These are phyloP conservation scores for Boletus rex-veris DNA, from an alignment of 768 basidiomycete genomes.

Conservation along the genomic window DNA sequence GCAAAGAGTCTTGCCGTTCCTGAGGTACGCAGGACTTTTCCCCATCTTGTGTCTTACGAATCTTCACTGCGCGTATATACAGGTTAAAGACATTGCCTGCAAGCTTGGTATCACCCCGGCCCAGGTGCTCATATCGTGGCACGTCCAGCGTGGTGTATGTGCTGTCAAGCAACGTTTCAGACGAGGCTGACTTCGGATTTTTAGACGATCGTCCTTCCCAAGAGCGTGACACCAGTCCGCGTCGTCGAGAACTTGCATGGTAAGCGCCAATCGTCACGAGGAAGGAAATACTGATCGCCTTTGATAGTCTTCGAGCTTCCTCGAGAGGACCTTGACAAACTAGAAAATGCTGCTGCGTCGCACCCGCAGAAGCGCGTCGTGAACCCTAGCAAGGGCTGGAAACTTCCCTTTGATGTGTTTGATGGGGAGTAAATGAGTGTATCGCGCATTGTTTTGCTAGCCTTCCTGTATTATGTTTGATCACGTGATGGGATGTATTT, in stretches of 20 bases:
- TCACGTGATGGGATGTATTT: slow-evolving; percentile 13
- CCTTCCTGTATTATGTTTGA: neutral
- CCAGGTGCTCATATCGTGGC: slow-evolving; percentile 73
- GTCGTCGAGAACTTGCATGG: slow-evolving; percentile 69
- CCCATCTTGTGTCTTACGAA: neutral
- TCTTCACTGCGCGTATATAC: neutral
- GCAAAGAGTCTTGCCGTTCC: slow-evolving; percentile 55
- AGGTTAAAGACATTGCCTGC: slow-evolving; percentile 56
- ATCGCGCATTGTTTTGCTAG: too few species aligned
- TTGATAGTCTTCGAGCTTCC: slow-evolving; percentile 33
- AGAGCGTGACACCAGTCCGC: slow-evolving; percentile 68
- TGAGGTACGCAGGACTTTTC: slow-evolving; percentile 34
- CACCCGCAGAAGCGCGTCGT: slow-evolving; percentile 54
- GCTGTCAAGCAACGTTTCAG: neutral
- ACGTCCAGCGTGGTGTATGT: slow-evolving; percentile 69
- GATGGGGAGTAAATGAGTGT: slow-evolving; percentile 36
- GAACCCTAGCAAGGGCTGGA: slow-evolving; percentile 62
- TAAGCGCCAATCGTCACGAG: slow-evolving; percentile 18
- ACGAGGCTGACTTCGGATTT: neutral
- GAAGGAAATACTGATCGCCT: neutral
- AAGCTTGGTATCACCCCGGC: slow-evolving; percentile 70
- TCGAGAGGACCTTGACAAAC: slow-evolving; percentile 37
- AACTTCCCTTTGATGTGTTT: slow-evolving; percentile 60
- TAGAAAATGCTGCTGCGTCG: slow-evolving; percentile 39
- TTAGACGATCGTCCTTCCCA: slow-evolving; percentile 70